These are phyloP conservation scores for Chlamydomonas schloesseri DNA, from an alignment of 139 green algal species.

Conservation along the genomic window DNA sequence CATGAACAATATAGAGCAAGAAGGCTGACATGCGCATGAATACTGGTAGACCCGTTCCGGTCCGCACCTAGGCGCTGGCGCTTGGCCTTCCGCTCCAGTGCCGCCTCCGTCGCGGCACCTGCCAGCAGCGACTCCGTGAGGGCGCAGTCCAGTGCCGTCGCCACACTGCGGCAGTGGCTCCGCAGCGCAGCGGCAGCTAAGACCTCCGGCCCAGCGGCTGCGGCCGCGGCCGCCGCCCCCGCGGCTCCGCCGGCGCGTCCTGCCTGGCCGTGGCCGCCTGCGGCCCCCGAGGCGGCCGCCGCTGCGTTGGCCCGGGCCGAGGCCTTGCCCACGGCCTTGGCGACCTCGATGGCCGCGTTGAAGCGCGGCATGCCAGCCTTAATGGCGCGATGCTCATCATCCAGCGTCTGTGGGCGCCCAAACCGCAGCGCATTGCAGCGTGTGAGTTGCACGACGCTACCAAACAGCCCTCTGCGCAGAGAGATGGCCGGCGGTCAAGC, in stretches of 20 bases:
- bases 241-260: neutral
- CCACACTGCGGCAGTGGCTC: slow-evolving; percentile 21
- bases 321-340: neutral
- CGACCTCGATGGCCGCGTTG: slow-evolving; percentile 3
- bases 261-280: neutral
- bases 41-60: too few species aligned
- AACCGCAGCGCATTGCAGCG: too few species aligned
- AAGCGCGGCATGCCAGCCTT: neutral
- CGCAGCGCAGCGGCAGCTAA: neutral
- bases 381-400: slow-evolving; percentile 10
- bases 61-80: neutral
- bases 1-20: too few species aligned
- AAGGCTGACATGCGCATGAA: too few species aligned
- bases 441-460: too few species aligned
- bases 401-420: slow-evolving; percentile 2
- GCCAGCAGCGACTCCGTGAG: slow-evolving; percentile 13
- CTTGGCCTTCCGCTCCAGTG: neutral
- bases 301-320: neutral
- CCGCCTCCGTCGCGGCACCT: neutral
- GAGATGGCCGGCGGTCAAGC: too few species aligned
- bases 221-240: neutral
- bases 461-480: too few species aligned
- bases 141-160: neutral
- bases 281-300: neutral
- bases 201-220: neutral